Conservation (phyloP, 75 land plant genomes). For the Ceratopteris richardii region DNA sequence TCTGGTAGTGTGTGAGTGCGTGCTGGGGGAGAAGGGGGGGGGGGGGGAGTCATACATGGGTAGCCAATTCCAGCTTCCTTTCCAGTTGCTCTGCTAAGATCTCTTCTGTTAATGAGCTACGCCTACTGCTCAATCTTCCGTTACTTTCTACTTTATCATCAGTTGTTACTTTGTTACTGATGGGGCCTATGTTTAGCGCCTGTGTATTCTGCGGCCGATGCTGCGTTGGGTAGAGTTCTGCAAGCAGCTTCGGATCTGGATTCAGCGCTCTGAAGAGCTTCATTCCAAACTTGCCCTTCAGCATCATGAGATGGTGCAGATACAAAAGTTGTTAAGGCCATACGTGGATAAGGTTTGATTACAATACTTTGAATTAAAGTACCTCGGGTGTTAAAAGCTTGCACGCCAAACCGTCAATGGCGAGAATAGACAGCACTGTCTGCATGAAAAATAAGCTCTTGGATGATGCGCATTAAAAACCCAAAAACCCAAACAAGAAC, state of each 20-base stretch:
- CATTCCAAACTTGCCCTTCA: conserved; percentile 20
- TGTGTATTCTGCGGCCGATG: too few relatives aligned
- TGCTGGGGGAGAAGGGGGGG: too few relatives aligned
- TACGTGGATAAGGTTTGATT: too few relatives aligned
- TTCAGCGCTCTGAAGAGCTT: conserved; percentile 25
- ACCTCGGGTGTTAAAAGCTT: conserved; percentile 29
- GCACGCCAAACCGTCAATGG: conserved; percentile 30
- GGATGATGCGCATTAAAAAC: neutral
- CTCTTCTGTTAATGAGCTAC: neutral
- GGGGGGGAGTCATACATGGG: neutral
- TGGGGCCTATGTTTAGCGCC: too few relatives aligned
- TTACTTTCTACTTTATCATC: neutral
- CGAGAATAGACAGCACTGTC: conserved; percentile 30
- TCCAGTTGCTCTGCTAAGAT: conserved; percentile 4
- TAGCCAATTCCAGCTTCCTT: neutral
- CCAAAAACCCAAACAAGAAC: too few relatives aligned
- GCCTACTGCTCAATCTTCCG: neutral
- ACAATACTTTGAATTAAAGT: too few relatives aligned
- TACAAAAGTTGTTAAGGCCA: too few relatives aligned
- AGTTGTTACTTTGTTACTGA: neutral
- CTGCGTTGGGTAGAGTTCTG: conserved; percentile 23
- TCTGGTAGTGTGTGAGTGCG: too few relatives aligned
- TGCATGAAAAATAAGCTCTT: neutral
- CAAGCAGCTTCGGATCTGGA: conserved; percentile 32
- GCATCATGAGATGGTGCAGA: too few relatives aligned